Evolutionary conservation across 2,329 filamentous ascomycete genomes (phyloP).

Genomic region (Coniochaeta hoffmannii): DNA sequence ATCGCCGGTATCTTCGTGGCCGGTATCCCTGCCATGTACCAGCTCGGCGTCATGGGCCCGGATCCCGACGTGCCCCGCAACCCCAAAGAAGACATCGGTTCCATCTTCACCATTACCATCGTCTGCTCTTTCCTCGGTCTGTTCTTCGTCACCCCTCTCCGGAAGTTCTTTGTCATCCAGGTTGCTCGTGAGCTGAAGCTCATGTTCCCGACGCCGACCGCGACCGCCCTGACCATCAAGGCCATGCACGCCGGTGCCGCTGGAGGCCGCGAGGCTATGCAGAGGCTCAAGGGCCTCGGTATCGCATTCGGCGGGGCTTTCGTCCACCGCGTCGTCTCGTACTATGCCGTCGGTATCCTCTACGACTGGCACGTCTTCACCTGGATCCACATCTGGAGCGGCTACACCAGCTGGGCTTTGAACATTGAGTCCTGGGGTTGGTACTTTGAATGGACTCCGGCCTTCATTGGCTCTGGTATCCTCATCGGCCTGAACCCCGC

Average conservation of each 20-base stretch:
- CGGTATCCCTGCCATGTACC: conserved; percentile 48
- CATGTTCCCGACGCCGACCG: conserved; percentile 51
- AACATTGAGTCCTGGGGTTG: conserved; percentile 52
- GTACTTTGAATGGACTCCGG: conserved; percentile 49
- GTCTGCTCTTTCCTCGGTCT: conserved; percentile 46
- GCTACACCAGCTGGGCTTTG: conserved; percentile 41
- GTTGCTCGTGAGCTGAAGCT: conserved; percentile 47
- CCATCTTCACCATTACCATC: conserved; percentile 41
- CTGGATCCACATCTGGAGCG: conserved; percentile 47
- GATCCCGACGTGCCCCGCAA: conserved; percentile 19
- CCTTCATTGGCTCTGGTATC: conserved; percentile 52
- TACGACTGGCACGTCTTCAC: conserved; percentile 50
- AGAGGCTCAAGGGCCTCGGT: conserved; percentile 45
- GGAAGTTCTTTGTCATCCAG: conserved; percentile 50
- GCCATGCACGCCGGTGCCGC: conserved; percentile 49
- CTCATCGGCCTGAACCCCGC: conserved; percentile 52
- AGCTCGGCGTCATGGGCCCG: conserved; percentile 33
- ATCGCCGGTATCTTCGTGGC: conserved; percentile 47
- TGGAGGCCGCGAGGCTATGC: conserved; percentile 41
- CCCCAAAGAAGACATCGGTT: conserved; percentile 39
- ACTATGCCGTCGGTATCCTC: conserved; percentile 50
- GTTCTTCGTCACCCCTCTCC: conserved; percentile 42
- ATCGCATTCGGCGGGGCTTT: conserved; percentile 41
- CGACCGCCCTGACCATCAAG: conserved; percentile 51
- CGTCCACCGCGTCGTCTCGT: conserved; percentile 44